Evolutionary conservation across 208 protist species (phyloP), one percentile per base, ranked within the genome.

Genomic region (Sergeia podlipaevii): DNA sequence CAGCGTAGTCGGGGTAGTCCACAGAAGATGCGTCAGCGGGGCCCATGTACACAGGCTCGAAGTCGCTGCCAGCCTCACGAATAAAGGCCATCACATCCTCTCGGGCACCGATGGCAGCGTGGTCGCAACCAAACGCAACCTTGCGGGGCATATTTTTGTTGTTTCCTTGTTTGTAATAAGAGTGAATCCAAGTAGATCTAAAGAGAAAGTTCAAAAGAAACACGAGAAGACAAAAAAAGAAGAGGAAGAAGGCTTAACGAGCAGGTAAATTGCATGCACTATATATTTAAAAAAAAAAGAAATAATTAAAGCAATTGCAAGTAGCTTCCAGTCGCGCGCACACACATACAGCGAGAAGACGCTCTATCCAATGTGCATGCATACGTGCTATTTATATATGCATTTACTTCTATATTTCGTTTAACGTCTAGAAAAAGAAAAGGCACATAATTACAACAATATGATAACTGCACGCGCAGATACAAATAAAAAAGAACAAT

Each of bases 1-100:
- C 38, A 30, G 96, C 96, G 53, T 88, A 90, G 71, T 97, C 94
- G 15, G 96, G 96, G 70, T 98, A 98, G 81, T 98, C 96, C 17
- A 91, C 80, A 6, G 72, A 53, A 43, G 69, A 60, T 10, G 61
- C 67, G n/a, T 46, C 66, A 17, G 71, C 20, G 3, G 78, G 71
- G 1, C 88, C 85, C 39, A 87, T 61, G 78, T 93, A 91, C n/a
- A 87, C 55, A 27, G 89, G 79, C 43, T 77, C 65, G n/a, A 80
- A 47, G 17, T 68, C 82, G n/a, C 48, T 46, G 2, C 65, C 70
- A 1, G 67, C 68, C 4, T 58, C 59, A 36, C 58, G 65, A 46
- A 96, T 71, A 32, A 79, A 81, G 8, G 37, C 41, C 4, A 95
- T 71, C n/a, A 97, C 36, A 32, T 85, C 74, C n/a, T 81, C 47